phyloP scores from a whole-genome alignment of 2,329 filamentous ascomycete species.

The Iodosphaeria phyllophila region DNA sequence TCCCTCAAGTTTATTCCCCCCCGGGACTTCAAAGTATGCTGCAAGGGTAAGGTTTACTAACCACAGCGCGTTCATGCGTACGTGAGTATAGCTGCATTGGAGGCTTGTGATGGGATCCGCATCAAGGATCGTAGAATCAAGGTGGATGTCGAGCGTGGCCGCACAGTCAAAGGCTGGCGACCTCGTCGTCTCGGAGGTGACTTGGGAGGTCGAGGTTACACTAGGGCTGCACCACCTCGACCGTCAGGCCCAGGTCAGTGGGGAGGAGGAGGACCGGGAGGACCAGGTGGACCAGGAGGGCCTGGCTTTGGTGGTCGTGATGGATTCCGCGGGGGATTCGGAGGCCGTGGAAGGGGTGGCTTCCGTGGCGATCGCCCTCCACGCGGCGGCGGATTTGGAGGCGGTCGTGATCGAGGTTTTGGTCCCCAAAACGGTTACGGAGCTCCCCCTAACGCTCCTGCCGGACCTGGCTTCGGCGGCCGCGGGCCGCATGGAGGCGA shows the following conservation, averaged over 20 bases:
- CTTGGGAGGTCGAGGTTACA: conserved; percentile 82
- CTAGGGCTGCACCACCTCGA: conserved; percentile 56
- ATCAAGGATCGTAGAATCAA: conserved; percentile 87
- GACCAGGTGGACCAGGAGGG: too few relatives aligned
- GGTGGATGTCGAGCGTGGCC: conserved; percentile 89
- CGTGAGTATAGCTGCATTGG: conserved; percentile 69
- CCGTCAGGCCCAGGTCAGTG: conserved; percentile 46
- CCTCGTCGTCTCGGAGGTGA: conserved; percentile 83
- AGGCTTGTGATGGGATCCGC: conserved; percentile 63
- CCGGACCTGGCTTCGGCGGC: conserved; percentile 34
- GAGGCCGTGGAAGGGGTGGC: conserved; percentile 22
- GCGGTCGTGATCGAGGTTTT: conserved; percentile 25
- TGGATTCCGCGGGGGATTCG: conserved; percentile 35
- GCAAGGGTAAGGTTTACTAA: conserved; percentile 48
- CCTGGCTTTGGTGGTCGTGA: conserved; percentile 42
- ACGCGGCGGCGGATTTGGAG: conserved; percentile 26
- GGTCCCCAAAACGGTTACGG: conserved; percentile 26
- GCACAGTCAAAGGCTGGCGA: conserved; percentile 86
- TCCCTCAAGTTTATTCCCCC: too few relatives aligned
- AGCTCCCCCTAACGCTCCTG: conserved; percentile 40
- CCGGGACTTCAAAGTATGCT: conserved; percentile 25
- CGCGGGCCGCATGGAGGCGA: conserved; percentile 28
- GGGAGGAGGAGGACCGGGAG: conserved; percentile 33
- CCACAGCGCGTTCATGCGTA: conserved; percentile 41
- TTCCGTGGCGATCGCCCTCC: conserved; percentile 18